These are phyloP conservation scores for Lentinula raphanica DNA, from an alignment of 768 basidiomycete species.

Conservation along the genomic window DNA sequence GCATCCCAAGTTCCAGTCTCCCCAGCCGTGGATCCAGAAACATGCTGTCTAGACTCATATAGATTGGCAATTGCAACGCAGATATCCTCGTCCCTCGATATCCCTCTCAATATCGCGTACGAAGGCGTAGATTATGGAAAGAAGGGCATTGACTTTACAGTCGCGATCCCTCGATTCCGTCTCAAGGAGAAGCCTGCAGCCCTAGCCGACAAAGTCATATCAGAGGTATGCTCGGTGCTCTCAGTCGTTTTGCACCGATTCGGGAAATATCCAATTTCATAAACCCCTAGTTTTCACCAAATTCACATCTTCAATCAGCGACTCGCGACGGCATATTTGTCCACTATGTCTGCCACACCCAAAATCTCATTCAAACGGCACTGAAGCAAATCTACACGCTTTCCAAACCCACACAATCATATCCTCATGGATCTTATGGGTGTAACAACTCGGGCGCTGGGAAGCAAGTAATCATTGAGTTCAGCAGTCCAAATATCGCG, in stretches of 20 bases:
- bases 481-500: constrained; percentile 38
- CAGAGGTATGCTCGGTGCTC: constrained; percentile 1
- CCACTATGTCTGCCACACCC: constrained; percentile 11
- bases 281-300: constrained; percentile 5
- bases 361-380: constrained; percentile 23
- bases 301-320: constrained; percentile 3
- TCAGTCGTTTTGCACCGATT: too few relatives aligned
- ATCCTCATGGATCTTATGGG: constrained; percentile 22
- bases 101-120: constrained; percentile 20
- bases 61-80: constrained; percentile 1
- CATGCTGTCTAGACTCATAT: background rate
- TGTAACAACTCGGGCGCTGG: constrained; percentile 25
- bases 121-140: constrained; percentile 39
- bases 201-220: constrained; percentile 16
- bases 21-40: background rate
- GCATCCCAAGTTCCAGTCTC: background rate
- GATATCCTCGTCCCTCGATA: background rate
- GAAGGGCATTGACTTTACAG: constrained; percentile 37
- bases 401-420: constrained; percentile 10
- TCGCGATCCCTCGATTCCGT: constrained; percentile 45
- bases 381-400: constrained; percentile 27
- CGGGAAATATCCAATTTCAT: too few relatives aligned
- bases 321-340: constrained; percentile 3
- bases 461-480: constrained; percentile 30
- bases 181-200: constrained; percentile 37